Base-by-base conservation (phyloP, 75 land plant species). In the Azolla pinnata region DNA sequence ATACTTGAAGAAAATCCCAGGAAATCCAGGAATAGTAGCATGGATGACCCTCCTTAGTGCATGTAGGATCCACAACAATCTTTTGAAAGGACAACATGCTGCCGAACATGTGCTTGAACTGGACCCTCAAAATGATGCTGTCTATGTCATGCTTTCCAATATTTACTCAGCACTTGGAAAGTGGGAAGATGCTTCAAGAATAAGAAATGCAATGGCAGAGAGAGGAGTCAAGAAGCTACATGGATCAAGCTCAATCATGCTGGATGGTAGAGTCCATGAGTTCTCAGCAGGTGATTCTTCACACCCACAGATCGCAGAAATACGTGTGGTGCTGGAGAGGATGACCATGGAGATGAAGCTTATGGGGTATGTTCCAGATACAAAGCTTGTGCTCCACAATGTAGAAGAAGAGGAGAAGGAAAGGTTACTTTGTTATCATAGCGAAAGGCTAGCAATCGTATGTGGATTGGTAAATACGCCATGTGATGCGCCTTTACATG, bases 401-500 rank as follows among this genome's bases (percentile, higher is more conserved):
- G 65, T 31, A 2, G 60, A 5, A 2, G 55, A 32, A 19, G 56
- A 51, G 38, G 31, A 34, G 18, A 25, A 44, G 42, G 65, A 50
- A 14, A 18, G n/a, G 21, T 35, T 33, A 25, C 53, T 60, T 38
- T 33, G 66, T 4, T 56, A 42, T 61, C 66, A 53, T 31, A 49
- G 66, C 27, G 71, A 68, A 29, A 61, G 47, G 67, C 44, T 68
- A 23, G 71, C 65, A 44, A 51, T 61, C 40, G 67, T 67, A 18
- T 68, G 31, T 52, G 66, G 67, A 12, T 40, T 68, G 25, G 29
- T 61, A 14, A 62, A 16, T 46, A 67, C 69, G 47, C 64, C 52
- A 7, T 34, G 24, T 34, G 71, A 57, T 12, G 34, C 59, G 32
- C 56, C 56, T 34, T 12, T 68, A 33, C 59, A 40, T 38, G 17